These are phyloP conservation scores for Penicillium sp. DNA, from an alignment of 2,329 filamentous ascomycete species.

Conservation along the genomic window DNA sequence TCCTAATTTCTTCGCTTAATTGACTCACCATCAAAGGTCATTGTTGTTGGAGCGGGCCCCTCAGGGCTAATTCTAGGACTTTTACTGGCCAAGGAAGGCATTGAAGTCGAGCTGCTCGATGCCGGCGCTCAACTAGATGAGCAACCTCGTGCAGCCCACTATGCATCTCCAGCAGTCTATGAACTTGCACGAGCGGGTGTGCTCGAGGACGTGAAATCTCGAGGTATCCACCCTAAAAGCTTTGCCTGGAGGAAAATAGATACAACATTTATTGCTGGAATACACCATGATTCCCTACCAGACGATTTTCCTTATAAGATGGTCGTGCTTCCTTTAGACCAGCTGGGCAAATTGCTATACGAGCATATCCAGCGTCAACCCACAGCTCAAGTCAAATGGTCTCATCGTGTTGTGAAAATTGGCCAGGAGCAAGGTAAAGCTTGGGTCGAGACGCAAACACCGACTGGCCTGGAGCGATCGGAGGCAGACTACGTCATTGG, in stretches of 20 bases:
- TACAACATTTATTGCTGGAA: constrained; percentile 37
- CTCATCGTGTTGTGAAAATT: constrained; percentile 52
- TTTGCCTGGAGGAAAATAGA: constrained; percentile 53
- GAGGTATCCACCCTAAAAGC: constrained; percentile 47
- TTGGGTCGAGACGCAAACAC: constrained; percentile 43
- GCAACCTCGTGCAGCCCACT: constrained; percentile 66
- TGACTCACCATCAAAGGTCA: constrained; percentile 17
- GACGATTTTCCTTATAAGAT: constrained; percentile 41
- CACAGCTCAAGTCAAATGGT: constrained; percentile 48
- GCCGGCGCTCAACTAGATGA: constrained; percentile 59
- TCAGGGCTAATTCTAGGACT: constrained; percentile 37
- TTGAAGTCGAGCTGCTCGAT: constrained; percentile 53
- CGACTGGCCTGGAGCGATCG: constrained; percentile 10
- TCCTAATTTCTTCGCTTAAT: background rate
- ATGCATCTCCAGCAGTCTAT: constrained; percentile 61
- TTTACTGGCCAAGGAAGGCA: constrained; percentile 36
- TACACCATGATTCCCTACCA: constrained; percentile 29
- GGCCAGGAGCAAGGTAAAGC: constrained; percentile 53
- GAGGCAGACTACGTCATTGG: constrained; percentile 60
- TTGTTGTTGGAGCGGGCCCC: constrained; percentile 40
- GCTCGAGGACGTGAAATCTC: constrained; percentile 53
- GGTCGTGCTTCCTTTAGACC: constrained; percentile 50
- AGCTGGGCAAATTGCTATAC: constrained; percentile 49
- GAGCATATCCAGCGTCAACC: constrained; percentile 40
- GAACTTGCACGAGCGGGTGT: constrained; percentile 65